Evolutionary conservation across 1,284 basidiomycete species (phyloP), one percentile per base, ranked within the genome.

Genomic region (Puccinia triticina): DNA sequence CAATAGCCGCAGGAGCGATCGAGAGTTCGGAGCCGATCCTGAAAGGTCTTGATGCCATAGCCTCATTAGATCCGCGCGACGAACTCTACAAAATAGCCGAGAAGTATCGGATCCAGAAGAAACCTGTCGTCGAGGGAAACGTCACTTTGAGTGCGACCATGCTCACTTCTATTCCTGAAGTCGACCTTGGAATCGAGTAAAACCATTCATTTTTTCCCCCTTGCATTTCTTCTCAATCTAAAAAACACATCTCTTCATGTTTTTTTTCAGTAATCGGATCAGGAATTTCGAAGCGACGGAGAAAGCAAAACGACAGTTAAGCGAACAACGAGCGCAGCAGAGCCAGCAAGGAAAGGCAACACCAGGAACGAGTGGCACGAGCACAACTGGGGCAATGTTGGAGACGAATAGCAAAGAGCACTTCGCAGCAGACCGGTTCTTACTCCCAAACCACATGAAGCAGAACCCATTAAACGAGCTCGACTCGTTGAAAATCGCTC

Each of bases 271-370:
- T 84, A 90, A 92, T 21, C 92, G 96, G 29, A 88, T 99, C 83
- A 92, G 93, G 87, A 98, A 98, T 86, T 98, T 99, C 71, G 94
- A 97, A 86, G 93, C 96, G 82, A 99, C 96, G 0, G 96, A 98
- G 86, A 95, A 93, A 84, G 96, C 95, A 0, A 98, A 98, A 88
- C 90, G 94, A 0, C 89, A 90, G 23, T 92, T 96, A 48, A 91
- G 92, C 1, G 94, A 97, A 83, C 90, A 91, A 80, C 89, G 91
- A 48, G 91, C 57, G n/a, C 67, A 40, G 37, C 43, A 37, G 23
- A 23, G 14, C 46, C 50, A 50, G 12, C 40, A 46, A 26, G 55
- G 12, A 26, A 57, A 57, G 55, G 8, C 66, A 16, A 69, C 12
- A n/a, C 1, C 34, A 5, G 21, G 21, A n/a, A 14, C 64, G 5